Conservation (phyloP, 257 asterid genomes). For the Solanum okadae region DNA sequence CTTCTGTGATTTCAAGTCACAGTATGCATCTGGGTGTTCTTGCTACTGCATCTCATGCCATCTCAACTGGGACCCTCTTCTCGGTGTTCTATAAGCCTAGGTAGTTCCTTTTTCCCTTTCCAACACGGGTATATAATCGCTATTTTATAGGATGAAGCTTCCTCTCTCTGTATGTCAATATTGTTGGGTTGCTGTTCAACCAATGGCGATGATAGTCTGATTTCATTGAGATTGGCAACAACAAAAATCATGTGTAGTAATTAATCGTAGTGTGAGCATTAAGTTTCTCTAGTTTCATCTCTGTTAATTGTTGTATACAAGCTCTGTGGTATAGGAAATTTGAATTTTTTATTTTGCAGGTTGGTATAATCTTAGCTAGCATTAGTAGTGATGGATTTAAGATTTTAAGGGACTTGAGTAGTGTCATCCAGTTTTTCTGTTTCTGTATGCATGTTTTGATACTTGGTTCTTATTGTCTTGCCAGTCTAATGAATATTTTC, state of each 20-base stretch:
- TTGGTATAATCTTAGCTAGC: neutral
- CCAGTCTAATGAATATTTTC: neutral
- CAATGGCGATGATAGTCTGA: neutral
- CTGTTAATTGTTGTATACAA: neutral
- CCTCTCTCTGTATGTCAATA: neutral
- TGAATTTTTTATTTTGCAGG: neutral
- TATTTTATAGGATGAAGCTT: neutral
- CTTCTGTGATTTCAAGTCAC: slow-evolving; percentile 97
- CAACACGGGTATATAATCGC: neutral
- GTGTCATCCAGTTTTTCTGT: neutral
- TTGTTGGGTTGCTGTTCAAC: neutral
- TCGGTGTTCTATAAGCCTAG: slow-evolving; percentile 95
- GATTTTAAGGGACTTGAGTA: neutral
- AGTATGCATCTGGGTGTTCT: slow-evolving; percentile 99
- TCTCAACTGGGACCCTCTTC: slow-evolving; percentile 71
- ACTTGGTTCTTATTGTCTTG: neutral
- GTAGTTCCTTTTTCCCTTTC: slow-evolving; percentile 22
- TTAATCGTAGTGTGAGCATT: neutral
- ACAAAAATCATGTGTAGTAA: neutral
- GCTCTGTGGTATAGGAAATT: neutral
- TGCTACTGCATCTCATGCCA: slow-evolving; percentile 97
- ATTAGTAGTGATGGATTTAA: neutral
- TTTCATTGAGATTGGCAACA: neutral
- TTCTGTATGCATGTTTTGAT: neutral
- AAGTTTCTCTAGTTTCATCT: neutral